Base-by-base conservation (phyloP, 768 basidiomycete species). In the Boletellus emodensis region DNA sequence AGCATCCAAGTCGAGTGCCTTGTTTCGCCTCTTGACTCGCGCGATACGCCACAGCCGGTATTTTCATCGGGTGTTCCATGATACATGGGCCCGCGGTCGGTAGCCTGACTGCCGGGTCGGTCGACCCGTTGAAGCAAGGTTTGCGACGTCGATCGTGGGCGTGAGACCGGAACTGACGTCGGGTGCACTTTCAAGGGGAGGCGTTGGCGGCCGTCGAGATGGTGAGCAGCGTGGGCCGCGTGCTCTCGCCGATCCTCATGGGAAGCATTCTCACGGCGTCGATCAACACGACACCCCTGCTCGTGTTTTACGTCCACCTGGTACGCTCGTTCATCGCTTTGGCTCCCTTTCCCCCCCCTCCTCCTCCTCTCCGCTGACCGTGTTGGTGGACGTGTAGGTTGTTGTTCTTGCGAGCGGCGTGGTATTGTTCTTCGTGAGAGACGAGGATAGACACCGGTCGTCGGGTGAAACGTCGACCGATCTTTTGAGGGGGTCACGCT, bases 121-220 rank as follows among this genome's bases (percentile, higher is more conserved):
- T 65, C 15, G 52, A 60, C 12, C 68, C 67, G 15, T 50, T 56
- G 1, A 51, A 62, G 14, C 66, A 68, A 57, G 63, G 66, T 69
- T 22, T n/a, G n/a, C 41, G 24, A n/a, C 28, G 10, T 8, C 3
- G 12, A 24, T 26, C 6, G 7, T 8, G 13, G 0, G 14, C 24
- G 11, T 9, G 5, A 13, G 9, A 20, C 28, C 5, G 22, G n/a
- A 4, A 26, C 20, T 55, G 40, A 56, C 17, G 0, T 15, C 4
- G 8, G 17, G 10, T n/a, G 1, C n/a, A 2, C 30, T 32, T 10
- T 24, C 36, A 67, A 67, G 66, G 66, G 22, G 60, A 65, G 14
- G 59, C 66, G 34, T 39, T 68, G 46, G 65, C 66, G 33, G 63
- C 61, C 1, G 38, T 69, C 33, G 60, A 61, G 24, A 68, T 69